Evolutionary conservation across 2,329 filamentous ascomycete genomes (phyloP).

Genomic region (Paracoccidioides brasiliensis): DNA sequence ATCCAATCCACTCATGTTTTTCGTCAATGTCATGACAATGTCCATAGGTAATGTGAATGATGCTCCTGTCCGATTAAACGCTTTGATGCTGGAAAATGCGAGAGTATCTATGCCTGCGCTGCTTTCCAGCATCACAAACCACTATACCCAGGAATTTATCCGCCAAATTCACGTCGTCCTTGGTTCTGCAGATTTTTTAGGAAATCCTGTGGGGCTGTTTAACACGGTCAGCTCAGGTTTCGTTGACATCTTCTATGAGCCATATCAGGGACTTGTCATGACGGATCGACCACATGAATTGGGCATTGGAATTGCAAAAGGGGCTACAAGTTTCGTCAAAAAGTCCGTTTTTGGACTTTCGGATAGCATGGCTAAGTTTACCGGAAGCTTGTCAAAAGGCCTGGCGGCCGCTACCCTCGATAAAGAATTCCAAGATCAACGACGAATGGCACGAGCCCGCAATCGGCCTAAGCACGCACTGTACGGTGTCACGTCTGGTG

Average conservation of each 20-base stretch:
- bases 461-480: slow-evolving; percentile 95
- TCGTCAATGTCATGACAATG: slow-evolving; percentile 97
- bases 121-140: slow-evolving; percentile 73
- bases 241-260: slow-evolving; percentile 97
- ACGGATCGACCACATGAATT: slow-evolving; percentile 92
- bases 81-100: slow-evolving; percentile 87
- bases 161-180: slow-evolving; percentile 96
- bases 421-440: slow-evolving; percentile 95
- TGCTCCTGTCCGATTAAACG: slow-evolving; percentile 84
- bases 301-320: slow-evolving; percentile 88
- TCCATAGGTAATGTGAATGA: slow-evolving; percentile 98
- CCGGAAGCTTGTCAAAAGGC: slow-evolving; percentile 91
- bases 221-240: slow-evolving; percentile 97
- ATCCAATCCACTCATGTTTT: slow-evolving; percentile 93
- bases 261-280: slow-evolving; percentile 93
- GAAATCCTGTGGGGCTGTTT: slow-evolving; percentile 94
- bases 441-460: slow-evolving; percentile 80
- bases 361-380: slow-evolving; percentile 95
- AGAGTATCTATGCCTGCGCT: slow-evolving; percentile 76
- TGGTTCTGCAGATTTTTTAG: slow-evolving; percentile 91
- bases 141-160: slow-evolving; percentile 93
- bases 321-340: slow-evolving; percentile 93
- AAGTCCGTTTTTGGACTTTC: slow-evolving; percentile 97
- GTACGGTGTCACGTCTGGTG: slow-evolving; percentile 88
- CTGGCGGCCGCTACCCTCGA: slow-evolving; percentile 89